Conservation (phyloP, 768 basidiomycete species). For the Crassisporium funariophilum region DNA sequence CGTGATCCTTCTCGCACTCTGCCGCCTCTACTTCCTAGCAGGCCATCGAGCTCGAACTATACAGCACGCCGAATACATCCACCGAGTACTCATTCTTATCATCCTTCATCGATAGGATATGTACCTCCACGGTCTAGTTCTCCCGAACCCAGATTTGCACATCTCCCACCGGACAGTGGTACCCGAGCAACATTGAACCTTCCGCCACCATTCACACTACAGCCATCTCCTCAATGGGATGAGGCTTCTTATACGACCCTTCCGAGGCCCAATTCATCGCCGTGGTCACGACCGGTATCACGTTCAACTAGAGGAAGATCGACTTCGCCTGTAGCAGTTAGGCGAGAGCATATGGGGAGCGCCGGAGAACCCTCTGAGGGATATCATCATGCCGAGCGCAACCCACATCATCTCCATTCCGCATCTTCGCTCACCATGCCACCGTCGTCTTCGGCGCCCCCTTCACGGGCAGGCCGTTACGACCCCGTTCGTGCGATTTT, state of each 20-base stretch:
- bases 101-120: conserved; percentile 14
- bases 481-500: conserved; percentile 53
- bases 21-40: conserved; percentile 28
- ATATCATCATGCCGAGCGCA: conserved; percentile 22
- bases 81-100: conserved; percentile 16
- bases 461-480: conserved; percentile 46
- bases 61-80: conserved; percentile 12
- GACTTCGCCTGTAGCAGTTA: conserved; percentile 22
- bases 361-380: conserved; percentile 15
- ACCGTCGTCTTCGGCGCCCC: conserved; percentile 24
- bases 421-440: conserved; percentile 22
- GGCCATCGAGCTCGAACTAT: conserved; percentile 25
- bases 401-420: conserved; percentile 15
- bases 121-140: conserved; percentile 32
- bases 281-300: conserved; percentile 37
- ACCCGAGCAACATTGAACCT: conserved; percentile 29
- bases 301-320: conserved; percentile 31
- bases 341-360: conserved; percentile 18
- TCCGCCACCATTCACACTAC: conserved; percentile 65
- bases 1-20: conserved; percentile 33
- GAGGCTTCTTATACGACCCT: conserved; percentile 38
- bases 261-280: conserved; percentile 37
- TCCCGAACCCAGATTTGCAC: conserved; percentile 39
- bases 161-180: conserved; percentile 33
- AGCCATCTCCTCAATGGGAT: conserved; percentile 71